Base-by-base conservation (phyloP, 2,329 filamentous ascomycete species). In the Meredithiella fracta region DNA sequence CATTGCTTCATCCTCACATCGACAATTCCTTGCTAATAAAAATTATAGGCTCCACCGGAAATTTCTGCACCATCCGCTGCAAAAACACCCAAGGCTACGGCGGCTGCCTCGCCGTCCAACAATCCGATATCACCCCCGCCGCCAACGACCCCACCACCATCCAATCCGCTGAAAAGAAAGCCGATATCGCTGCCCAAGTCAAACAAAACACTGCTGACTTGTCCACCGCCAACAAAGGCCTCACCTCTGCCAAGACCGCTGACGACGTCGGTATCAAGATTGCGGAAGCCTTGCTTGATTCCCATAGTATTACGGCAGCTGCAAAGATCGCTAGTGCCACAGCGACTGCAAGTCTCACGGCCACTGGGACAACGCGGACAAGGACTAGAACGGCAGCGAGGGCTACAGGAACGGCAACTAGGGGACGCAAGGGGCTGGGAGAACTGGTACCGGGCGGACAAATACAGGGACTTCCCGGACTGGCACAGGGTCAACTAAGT, bases 61-160 rank as follows among this genome's bases (percentile, higher is more conserved):
- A 78, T 55, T 63, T 79, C 40, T 79, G 76, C 69, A 79, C 77
- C 0, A 69, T 80, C 15, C 72, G 78, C 34, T 80, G 77, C 68
- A 70, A 75, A n/a, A 81, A 81, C 68, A n/a, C 37, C 34, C 47
- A 56, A 22, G 75, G 73, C 57, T 80, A 80, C 56, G 74, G 75
- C 40, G 73, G 77, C 53, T 81, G 78, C 66, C 74, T 80, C 63
- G 68, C 76, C 1, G 71, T 80, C n/a, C 73, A 79, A 64, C 78
- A 82, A 62, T 54, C 34, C 20, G 70, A 59, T 34, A 62, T 58
- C 8, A 58, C 44, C 25, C 56, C 56, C 3, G 44, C 51, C 7
- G 20, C 7, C 42, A 58, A 58, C 51, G 51, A 51, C 31, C 56
- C 56, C 29, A 11, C n/a, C 20, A 54, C 26, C 3, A 58, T 58